Base-by-base conservation (phyloP, 768 basidiomycete species). In the Pisolithus marmoratus region DNA sequence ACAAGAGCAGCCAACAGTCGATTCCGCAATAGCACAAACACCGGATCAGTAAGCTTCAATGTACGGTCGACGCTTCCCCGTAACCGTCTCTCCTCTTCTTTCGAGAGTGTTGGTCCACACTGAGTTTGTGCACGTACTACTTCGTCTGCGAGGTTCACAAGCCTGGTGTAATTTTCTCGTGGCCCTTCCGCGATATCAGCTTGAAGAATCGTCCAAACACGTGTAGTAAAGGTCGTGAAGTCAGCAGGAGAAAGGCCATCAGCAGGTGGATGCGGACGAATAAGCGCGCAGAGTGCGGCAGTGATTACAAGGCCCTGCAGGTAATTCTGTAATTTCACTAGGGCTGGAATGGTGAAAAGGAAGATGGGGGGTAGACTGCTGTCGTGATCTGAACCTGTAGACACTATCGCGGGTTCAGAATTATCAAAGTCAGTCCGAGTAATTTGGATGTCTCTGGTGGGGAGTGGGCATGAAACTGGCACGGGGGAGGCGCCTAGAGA, bases 131-230 rank as follows among this genome's bases (percentile, higher is more conserved):
- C 80, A 22, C 77, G 81, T 27, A 88, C 63, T 42, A 89, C 81
- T 61, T 90, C 87, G 60, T 89, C 87, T 1, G 83, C 84, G 23
- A 90, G 77, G 62, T 89, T 82, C 43, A 82, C 62, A 36, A 88
- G 63, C 59, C 83, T 85, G 17, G 82, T 83, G 19, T 68, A 64
- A 14, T 64, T 60, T 19, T 66, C 55, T n/a, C 54, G 65, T 1
- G 67, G 60, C 37, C 66, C 60, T 51, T 58, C 53, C 2, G 74
- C 66, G 41, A 87, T 76, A 57, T 86, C 84, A 17, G 72, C 66
- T 54, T 74, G 74, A 20, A 89, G 75, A 11, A 88, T 75, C 2
- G 78, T 69, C 86, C 86, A 88, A 9, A 87, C 62, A 44, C 85
- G 82, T 19, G 71, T 58, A 64, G 77, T 75, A 63, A 87, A 85